Conservation (phyloP, 495 filamentous ascomycete genomes). For the Astrothelium subdiscretum region DNA sequence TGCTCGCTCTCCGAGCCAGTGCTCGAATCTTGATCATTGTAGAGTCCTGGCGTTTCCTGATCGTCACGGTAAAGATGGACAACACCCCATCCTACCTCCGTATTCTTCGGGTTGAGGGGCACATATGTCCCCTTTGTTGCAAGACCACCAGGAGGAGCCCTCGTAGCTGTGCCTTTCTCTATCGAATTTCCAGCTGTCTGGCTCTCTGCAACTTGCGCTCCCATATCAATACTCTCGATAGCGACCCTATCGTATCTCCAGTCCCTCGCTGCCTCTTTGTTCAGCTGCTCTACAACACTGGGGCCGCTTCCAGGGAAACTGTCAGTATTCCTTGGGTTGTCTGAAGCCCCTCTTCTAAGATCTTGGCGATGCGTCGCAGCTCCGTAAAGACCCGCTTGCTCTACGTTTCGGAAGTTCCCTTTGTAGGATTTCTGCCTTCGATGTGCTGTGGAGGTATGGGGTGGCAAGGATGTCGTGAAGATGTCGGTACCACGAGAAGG, state of each 20-base stretch:
- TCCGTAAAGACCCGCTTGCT: background rate
- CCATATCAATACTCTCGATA: conserved; percentile 61
- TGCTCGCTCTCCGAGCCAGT: conserved; percentile 10
- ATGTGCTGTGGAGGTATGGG: conserved; percentile 8
- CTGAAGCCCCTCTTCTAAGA: background rate
- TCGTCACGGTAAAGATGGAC: conserved; percentile 88
- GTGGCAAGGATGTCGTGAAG: conserved; percentile 34
- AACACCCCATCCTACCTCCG: conserved; percentile 81
- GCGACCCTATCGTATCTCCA: conserved; percentile 52
- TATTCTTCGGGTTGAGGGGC: conserved; percentile 60
- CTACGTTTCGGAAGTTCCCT: background rate
- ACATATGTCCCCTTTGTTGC: conserved; percentile 70
- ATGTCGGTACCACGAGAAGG: conserved; percentile 37
- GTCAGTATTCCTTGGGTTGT: background rate
- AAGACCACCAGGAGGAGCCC: conserved; percentile 34
- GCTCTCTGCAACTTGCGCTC: conserved; percentile 14
- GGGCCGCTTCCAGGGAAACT: background rate
- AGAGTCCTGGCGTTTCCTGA: conserved; percentile 54
- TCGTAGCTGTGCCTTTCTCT: background rate
- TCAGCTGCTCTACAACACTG: conserved; percentile 6
- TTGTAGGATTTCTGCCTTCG: conserved; percentile 1
- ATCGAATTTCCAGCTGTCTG: background rate
- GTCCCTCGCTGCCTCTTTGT: conserved; percentile 34
- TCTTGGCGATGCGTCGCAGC: background rate
- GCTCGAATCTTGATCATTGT: conserved; percentile 27